phyloP scores from a whole-genome alignment of 192 early-diverging fungal genomes.

The Coemansia sp. region DNA sequence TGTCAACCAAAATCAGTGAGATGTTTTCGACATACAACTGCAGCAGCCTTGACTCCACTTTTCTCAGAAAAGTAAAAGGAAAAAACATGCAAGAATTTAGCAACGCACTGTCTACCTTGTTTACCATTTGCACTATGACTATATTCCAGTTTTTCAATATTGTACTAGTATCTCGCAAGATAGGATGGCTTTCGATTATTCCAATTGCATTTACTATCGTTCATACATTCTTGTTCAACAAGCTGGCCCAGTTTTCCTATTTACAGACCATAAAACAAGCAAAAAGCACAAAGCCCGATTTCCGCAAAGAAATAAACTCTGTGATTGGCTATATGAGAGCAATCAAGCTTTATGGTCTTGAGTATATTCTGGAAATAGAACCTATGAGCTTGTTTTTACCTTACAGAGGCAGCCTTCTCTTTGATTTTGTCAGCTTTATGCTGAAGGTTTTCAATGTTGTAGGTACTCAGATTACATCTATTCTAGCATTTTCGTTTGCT shows the following conservation, averaged over 20 bases:
- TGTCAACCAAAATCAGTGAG: background rate
- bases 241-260: background rate
- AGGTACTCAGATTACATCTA: background rate
- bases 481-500: background rate
- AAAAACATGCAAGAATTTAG: background rate
- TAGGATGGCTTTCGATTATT: background rate
- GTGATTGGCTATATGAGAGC: conserved; percentile 1
- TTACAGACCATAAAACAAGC: background rate
- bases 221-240: background rate
- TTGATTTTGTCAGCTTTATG: background rate
- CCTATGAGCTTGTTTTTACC: background rate
- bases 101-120: background rate
- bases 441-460: background rate
- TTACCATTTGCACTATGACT: background rate
- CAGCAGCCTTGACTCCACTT: background rate
- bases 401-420: background rate
- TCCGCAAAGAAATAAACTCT: background rate
- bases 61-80: background rate
- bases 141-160: conserved; percentile 2
- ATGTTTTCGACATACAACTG: background rate
- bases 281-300: background rate
- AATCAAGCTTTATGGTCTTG: conserved; percentile 8
- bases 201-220: background rate
- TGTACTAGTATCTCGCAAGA: background rate
- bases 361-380: background rate